Conservation (phyloP, 176 grass and related monocot species). For the maize (Zea mays) region DNA sequence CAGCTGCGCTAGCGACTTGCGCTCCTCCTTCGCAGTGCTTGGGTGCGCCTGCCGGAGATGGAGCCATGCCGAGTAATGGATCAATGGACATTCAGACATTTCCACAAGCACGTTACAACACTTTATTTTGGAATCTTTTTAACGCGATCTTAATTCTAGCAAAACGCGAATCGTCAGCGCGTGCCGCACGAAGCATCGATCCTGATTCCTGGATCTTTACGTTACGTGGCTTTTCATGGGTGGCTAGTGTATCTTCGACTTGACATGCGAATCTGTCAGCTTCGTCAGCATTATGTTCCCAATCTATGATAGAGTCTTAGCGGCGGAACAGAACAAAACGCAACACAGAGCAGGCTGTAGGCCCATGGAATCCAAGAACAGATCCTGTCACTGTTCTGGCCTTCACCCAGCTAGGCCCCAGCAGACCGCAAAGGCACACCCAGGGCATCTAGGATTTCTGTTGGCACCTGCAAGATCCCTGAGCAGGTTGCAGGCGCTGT, state of each 20-base stretch:
- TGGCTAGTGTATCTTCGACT: not conserved
- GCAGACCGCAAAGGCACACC: no score
- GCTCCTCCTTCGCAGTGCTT: conserved; percentile 65
- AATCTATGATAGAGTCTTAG: no score
- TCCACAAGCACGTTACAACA: not conserved
- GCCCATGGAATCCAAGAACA: conserved; percentile 8
- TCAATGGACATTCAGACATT: not conserved
- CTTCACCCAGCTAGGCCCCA: not conserved
- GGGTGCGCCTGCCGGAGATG: conserved; percentile 60
- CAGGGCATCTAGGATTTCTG: no score
- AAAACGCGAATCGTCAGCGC: not conserved
- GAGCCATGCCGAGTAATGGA: not conserved
- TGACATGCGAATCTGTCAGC: conserved; percentile 26
- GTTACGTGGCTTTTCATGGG: conserved; percentile 10
- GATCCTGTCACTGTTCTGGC: conserved; percentile 10
- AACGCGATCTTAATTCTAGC: not conserved
- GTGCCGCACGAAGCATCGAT: not conserved
- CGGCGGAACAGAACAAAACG: not conserved
- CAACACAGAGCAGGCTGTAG: no score
- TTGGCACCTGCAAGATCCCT: conserved; percentile 6
- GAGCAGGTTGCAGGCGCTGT: not conserved
- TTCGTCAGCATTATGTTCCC: no score
- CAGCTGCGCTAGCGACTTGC: conserved; percentile 63
- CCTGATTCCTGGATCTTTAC: not conserved
- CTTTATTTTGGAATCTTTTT: not conserved